Conservation (phyloP, 163 green algal species). For the Trebouxiophyceae sp. region DNA sequence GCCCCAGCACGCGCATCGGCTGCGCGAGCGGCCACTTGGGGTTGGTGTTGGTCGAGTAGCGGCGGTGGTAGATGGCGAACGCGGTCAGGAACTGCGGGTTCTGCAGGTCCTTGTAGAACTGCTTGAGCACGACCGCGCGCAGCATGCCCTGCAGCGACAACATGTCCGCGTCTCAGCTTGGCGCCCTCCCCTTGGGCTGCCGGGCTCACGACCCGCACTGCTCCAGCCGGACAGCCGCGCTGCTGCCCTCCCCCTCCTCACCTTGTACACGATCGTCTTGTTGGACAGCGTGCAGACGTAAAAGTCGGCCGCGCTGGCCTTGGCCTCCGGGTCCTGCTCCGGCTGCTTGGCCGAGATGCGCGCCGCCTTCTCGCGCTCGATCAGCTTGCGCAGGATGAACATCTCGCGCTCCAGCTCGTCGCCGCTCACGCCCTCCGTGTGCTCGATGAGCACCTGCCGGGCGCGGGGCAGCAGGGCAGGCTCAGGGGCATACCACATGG, state of each 20-base stretch:
- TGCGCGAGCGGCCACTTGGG: slow-evolving; percentile 98
- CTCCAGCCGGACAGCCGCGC: too few relatives aligned
- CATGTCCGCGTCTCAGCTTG: too few relatives aligned
- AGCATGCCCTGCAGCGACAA: slow-evolving; percentile 82
- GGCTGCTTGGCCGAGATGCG: neutral
- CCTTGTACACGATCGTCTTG: slow-evolving; percentile 97
- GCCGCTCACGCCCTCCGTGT: slow-evolving; percentile 22
- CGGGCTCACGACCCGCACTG: too few relatives aligned
- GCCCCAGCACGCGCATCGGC: slow-evolving; percentile 95
- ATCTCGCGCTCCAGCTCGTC: slow-evolving; percentile 94
- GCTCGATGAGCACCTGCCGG: slow-evolving; percentile 24
- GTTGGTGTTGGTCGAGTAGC: slow-evolving; percentile 98
- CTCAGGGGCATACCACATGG: too few relatives aligned
- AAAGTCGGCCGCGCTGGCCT: slow-evolving; percentile 59
- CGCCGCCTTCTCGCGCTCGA: slow-evolving; percentile 73
- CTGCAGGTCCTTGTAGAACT: slow-evolving; percentile 89
- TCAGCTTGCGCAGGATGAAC: slow-evolving; percentile 88
- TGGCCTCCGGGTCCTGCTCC: neutral
- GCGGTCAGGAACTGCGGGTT: slow-evolving; percentile 69
- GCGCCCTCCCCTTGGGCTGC: too few relatives aligned
- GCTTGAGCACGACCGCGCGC: slow-evolving; percentile 66
- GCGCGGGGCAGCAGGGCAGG: too few relatives aligned
- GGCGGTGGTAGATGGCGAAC: slow-evolving; percentile 98
- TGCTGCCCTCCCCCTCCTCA: too few relatives aligned
- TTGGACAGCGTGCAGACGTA: slow-evolving; percentile 93